These are phyloP conservation scores for Beta vulgaris DNA, from an alignment of 148 eudicot genomes.

Conservation along the genomic window DNA sequence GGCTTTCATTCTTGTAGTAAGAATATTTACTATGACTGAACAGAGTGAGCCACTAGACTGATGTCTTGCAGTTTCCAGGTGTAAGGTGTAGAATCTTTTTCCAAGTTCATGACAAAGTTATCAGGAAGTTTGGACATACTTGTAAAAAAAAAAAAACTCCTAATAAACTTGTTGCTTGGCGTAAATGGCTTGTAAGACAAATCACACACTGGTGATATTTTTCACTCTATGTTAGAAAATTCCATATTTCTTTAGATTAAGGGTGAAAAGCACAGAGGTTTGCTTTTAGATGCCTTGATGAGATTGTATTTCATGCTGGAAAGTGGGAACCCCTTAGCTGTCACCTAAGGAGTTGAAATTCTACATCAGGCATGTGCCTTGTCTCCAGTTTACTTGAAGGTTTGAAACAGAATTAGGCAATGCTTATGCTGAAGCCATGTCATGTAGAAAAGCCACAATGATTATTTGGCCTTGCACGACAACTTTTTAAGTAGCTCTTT, in stretches of 20 bases:
- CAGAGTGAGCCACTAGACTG: not conserved
- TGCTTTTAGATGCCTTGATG: not conserved
- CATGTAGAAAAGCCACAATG: not conserved
- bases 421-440: not conserved
- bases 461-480: no score
- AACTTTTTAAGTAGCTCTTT: no score
- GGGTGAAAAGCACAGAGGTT: not conserved
- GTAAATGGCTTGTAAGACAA: not conserved
- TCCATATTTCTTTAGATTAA: not conserved
- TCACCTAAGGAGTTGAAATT: not conserved
- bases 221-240: no score
- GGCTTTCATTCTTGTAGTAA: not conserved
- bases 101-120: not conserved
- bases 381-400: not conserved
- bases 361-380: not conserved
- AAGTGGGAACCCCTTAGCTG: not conserved
- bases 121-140: not conserved
- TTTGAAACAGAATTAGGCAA: not conserved
- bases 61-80: not conserved
- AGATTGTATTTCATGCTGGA: not conserved
- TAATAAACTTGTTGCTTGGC: not conserved
- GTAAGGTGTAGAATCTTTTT: not conserved
- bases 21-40: not conserved
- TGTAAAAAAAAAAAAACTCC: not conserved
- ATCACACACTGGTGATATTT: no score